These are phyloP conservation scores for Galeopsis tetrahit DNA, from an alignment of 257 asterid genomes.

Conservation along the genomic window DNA sequence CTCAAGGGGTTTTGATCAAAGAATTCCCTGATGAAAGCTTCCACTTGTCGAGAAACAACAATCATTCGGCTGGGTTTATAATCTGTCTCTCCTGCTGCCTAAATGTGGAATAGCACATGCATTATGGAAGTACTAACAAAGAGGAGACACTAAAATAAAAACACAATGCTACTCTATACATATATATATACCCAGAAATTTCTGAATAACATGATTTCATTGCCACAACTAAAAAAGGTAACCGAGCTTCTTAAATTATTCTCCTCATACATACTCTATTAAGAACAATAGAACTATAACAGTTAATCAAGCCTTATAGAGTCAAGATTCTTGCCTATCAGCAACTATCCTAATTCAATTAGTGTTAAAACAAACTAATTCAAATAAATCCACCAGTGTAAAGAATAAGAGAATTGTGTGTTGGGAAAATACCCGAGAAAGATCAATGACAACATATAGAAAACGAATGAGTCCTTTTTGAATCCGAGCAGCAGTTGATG, in stretches of 20 bases:
- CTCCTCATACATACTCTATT: background rate
- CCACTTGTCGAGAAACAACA: slow-evolving; percentile 85
- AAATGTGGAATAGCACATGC: slow-evolving; percentile 37
- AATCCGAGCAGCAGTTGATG: slow-evolving; percentile 67
- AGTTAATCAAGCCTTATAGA: slow-evolving; percentile 7
- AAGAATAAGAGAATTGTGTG: background rate
- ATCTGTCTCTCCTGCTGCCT: slow-evolving; percentile 92
- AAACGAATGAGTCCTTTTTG: slow-evolving; percentile 95
- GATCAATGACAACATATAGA: slow-evolving; percentile 78
- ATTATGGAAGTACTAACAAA: slow-evolving; percentile 2
- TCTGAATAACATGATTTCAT: slow-evolving; percentile 8
- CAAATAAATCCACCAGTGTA: background rate
- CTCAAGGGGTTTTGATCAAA: slow-evolving; percentile 93
- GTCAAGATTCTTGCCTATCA: slow-evolving; percentile 15
- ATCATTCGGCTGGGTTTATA: slow-evolving; percentile 93
- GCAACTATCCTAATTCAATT: slow-evolving; percentile 14
- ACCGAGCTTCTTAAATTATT: background rate
- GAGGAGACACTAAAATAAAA: slow-evolving; percentile 8
- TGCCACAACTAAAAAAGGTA: background rate
- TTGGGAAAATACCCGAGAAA: slow-evolving; percentile 58
- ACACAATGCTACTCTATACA: background rate
- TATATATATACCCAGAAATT: slow-evolving; percentile 12
- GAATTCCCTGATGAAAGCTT: slow-evolving; percentile 91
- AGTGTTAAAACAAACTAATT: background rate
- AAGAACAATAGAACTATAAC: slow-evolving; percentile 13